Evolutionary conservation across 495 filamentous ascomycete species (phyloP).

Genomic region (Aspergillus haitiensis): DNA sequence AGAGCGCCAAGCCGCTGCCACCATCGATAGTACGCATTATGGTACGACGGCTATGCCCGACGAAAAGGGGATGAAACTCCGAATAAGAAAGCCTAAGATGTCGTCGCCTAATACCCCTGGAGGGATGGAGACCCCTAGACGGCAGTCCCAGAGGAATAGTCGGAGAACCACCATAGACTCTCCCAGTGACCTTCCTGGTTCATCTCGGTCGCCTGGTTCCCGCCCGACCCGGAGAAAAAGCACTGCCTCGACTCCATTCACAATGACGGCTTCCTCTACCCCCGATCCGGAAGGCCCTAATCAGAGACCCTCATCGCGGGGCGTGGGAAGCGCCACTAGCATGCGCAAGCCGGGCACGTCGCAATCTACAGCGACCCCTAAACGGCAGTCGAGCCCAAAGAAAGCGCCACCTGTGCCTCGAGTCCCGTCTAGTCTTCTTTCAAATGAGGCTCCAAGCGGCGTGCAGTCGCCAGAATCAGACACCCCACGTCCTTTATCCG

Average conservation of each 20-base stretch:
- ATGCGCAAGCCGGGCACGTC: conserved; percentile 45
- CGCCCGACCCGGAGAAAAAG: conserved; percentile 42
- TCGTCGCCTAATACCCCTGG: conserved; percentile 41
- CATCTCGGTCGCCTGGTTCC: conserved; percentile 33
- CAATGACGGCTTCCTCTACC: conserved; percentile 15
- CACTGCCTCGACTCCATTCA: conserved; percentile 22
- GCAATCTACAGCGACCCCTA: conserved; percentile 47
- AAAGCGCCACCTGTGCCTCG: conserved; percentile 49
- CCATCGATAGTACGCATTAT: conserved; percentile 19
- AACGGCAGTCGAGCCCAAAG: conserved; percentile 41
- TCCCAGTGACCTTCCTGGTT: conserved; percentile 43
- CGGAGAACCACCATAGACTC: conserved; percentile 68
- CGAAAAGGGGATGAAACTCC: conserved; percentile 65
- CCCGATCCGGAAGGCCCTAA: conserved; percentile 16
- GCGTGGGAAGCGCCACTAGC: conserved; percentile 29
- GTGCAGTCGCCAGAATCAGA: background rate
- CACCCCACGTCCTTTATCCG: background rate
- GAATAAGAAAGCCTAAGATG: conserved; percentile 65
- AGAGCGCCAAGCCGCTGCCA: conserved; percentile 59
- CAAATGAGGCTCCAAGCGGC: conserved; percentile 24
- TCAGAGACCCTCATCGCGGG: conserved; percentile 24
- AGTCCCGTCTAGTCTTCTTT: conserved; percentile 37
- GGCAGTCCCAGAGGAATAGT: conserved; percentile 47
- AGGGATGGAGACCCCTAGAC: conserved; percentile 48
- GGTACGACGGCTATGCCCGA: conserved; percentile 33